Base-by-base conservation (phyloP, 176 grass and related monocot species). In the Ensete ventricosum region DNA sequence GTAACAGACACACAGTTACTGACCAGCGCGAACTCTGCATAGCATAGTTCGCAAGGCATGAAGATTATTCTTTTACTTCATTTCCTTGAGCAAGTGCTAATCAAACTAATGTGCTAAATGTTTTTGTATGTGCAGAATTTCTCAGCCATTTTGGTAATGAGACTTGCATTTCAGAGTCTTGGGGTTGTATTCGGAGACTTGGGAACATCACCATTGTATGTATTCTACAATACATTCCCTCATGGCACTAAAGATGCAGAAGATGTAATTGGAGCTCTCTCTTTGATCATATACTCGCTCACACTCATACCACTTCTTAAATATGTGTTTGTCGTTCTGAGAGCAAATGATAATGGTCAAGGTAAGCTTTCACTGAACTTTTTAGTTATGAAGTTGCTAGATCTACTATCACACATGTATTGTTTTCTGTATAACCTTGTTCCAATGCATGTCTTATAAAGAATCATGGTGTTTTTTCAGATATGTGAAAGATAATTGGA, bases 201-300 rank as follows among this genome's bases (percentile, higher is more conserved):
- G 52, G 86, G 92, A 69, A 91, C 88, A 76, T 96, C 92, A 54
- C 92, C 92, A 19, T 76, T 96, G n/a, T 96, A 96, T 87, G 92
- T 96, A 43, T 96, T 89, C 82, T 85, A 89, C 64, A 91, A 89
- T 75, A 87, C 85, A 67, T 96, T 96, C 72, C 86, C 92, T 8
- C 83, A 82, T 77, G 89, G 86, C 22, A 72, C 81, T 9, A 64
- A 91, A 7, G 63, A 89, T 29, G 63, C 88, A 23, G 92, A 96
- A 70, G 92, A 96, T 83, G 83, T 96, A 53, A 83, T 89, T 82
- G 89, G 89, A 76, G 92, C 86, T 79, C 84, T 96, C 57, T 96
- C 92, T 50, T 79, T 96, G 71, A 91, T 96, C 79, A 89, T 96
- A 82, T 96, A 88, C 70, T 86, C 92, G 50, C 77, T 96, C 69